Base-by-base conservation (phyloP, 371 early-diverging fungal genomes). In the Paraphysoderma sedebokerense region DNA sequence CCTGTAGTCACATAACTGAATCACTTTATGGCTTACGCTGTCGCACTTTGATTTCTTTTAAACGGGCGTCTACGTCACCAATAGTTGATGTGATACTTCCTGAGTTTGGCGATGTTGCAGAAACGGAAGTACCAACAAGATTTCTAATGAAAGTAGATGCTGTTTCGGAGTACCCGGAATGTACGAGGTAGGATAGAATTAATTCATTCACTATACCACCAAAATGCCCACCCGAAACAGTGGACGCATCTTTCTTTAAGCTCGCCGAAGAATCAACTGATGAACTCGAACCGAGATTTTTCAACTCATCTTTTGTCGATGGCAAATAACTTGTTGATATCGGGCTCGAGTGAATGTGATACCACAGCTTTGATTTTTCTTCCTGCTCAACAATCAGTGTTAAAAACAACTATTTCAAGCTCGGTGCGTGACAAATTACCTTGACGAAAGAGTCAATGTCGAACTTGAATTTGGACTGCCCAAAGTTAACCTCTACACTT, bases 401-500 rank as follows among this genome's bases (percentile, higher is more conserved):
- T n/a, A n/a, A n/a, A n/a, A n/a, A n/a, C n/a, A n/a, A n/a, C n/a
- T n/a, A n/a, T n/a, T n/a, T n/a, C n/a, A n/a, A n/a, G n/a, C n/a
- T n/a, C n/a, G n/a, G n/a, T n/a, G n/a, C n/a, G n/a, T n/a, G n/a
- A n/a, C n/a, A n/a, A n/a, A n/a, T n/a, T n/a, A n/a, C n/a, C n/a
- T n/a, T n/a, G n/a, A n/a, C 74, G 55, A 83, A 86, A 45, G 72
- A 67, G 7, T 67, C 75, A 56, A 95, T 92, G 57, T 88, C 87
- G 62, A 81, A 97, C 27, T 65, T 56, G 65, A 97, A 97, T 13
- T 74, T 67, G 32, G 51, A 51, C 30, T 77, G 72, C 1, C 98
- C 98, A 76, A 97, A 97, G 63, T 95, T 97, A 11, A 77, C 84
- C 47, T 75, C 72, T 13, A 91, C 65, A 31, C 74, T 59, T 63